Conservation (phyloP, 2,329 filamentous ascomycete genomes). For the Simplicillium aogashimaense region DNA sequence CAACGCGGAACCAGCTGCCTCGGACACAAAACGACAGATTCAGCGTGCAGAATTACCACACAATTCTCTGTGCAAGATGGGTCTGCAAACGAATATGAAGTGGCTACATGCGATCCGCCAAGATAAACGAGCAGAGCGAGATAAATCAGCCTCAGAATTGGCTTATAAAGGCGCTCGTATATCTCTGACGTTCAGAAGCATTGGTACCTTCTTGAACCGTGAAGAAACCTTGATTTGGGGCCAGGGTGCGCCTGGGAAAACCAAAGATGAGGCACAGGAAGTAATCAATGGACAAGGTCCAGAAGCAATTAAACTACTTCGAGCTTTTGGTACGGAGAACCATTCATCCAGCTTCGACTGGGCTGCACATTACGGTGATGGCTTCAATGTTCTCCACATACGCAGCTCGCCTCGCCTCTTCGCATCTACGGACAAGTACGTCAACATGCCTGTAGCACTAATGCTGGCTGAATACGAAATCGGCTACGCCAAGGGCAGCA, state of each 20-base stretch:
- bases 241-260: slow-evolving; percentile 72
- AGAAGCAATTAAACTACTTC: slow-evolving; percentile 60
- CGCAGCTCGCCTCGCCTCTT: slow-evolving; percentile 40
- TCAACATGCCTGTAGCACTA: slow-evolving; percentile 38
- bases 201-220: slow-evolving; percentile 71
- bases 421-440: slow-evolving; percentile 32
- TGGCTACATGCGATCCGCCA: slow-evolving; percentile 91
- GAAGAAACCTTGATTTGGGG: slow-evolving; percentile 73
- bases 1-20: slow-evolving; percentile 6
- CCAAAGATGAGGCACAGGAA: slow-evolving; percentile 42
- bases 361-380: slow-evolving; percentile 63
- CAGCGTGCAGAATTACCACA: slow-evolving; percentile 71
- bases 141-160: slow-evolving; percentile 61
- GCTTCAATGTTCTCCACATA: slow-evolving; percentile 76
- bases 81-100: slow-evolving; percentile 67
- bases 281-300: slow-evolving; percentile 61
- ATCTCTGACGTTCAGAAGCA: slow-evolving; percentile 81
- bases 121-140: slow-evolving; percentile 62
- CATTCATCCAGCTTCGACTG: slow-evolving; percentile 63
- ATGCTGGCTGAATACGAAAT: slow-evolving; percentile 40
- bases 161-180: slow-evolving; percentile 71
- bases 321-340: slow-evolving; percentile 80
- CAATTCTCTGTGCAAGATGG: slow-evolving; percentile 80
- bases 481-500: slow-evolving; percentile 33
- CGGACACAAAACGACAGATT: slow-evolving; percentile 36